These are phyloP conservation scores for Acacia concinna DNA, from an alignment of 331 rosid species.

Conservation along the genomic window DNA sequence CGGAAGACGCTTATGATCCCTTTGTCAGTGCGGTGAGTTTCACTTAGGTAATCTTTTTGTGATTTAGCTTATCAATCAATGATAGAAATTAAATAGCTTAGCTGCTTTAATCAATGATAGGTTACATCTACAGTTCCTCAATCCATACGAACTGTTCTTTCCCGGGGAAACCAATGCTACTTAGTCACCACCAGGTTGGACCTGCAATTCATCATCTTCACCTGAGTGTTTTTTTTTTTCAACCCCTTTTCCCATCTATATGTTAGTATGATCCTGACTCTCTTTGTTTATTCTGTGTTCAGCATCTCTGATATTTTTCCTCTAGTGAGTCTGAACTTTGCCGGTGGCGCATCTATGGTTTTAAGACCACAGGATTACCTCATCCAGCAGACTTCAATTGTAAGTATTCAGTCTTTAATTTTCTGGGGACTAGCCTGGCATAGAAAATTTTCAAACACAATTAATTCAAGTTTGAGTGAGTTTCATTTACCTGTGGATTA, in stretches of 20 bases:
- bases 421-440: constrained; percentile 21
- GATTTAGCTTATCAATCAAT: constrained; percentile 22
- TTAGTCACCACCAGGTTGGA: constrained; percentile 57
- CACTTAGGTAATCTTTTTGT: constrained; percentile 23
- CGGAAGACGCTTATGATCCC: constrained; percentile 82
- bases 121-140: constrained; percentile 64
- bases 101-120: constrained; percentile 51
- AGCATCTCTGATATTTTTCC: constrained; percentile 82
- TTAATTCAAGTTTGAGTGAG: constrained; percentile 22
- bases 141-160: constrained; percentile 52
- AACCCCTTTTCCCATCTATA: not conserved
- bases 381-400: constrained; percentile 75
- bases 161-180: constrained; percentile 79
- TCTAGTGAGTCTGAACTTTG: constrained; percentile 86
- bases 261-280: constrained; percentile 19
- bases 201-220: constrained; percentile 10
- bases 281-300: constrained; percentile 34
- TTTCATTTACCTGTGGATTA: constrained; percentile 27
- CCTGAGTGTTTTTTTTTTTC: not conserved
- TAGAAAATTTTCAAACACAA: constrained; percentile 6
- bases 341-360: constrained; percentile 73
- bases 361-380: constrained; percentile 92
- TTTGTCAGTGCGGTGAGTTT: constrained; percentile 81
- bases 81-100: constrained; percentile 14
- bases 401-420: constrained; percentile 45